These are phyloP conservation scores for Mycosarcoma maydis DNA, from an alignment of 1,284 basidiomycete species.

Conservation along the genomic window DNA sequence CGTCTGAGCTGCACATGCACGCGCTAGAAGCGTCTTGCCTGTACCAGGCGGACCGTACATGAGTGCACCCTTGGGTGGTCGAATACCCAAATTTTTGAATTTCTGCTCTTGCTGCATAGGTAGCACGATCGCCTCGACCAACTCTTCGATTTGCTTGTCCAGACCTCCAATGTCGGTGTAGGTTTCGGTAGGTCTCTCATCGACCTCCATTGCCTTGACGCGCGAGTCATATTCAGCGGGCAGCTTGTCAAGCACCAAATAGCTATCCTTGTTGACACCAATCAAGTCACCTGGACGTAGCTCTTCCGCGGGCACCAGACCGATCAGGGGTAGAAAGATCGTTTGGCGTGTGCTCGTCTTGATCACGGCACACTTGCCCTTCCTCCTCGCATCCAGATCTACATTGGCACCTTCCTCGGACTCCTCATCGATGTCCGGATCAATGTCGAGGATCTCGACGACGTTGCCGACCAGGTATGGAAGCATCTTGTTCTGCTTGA, in stretches of 20 bases:
- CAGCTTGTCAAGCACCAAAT: slow-evolving; percentile 89
- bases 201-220: slow-evolving; percentile 92
- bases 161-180: slow-evolving; percentile 82
- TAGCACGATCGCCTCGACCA: slow-evolving; percentile 81
- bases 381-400: slow-evolving; percentile 90
- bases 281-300: slow-evolving; percentile 92
- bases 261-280: slow-evolving; percentile 99
- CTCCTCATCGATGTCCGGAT: slow-evolving; percentile 85
- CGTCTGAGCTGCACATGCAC: slow-evolving; percentile 86
- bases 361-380: slow-evolving; percentile 97
- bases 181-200: slow-evolving; percentile 80
- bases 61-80: slow-evolving; percentile 79
- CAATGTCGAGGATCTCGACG: slow-evolving; percentile 83
- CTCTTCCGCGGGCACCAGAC: slow-evolving; percentile 89
- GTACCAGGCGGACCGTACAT: slow-evolving; percentile 88
- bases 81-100: slow-evolving; percentile 83
- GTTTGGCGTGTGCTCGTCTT: slow-evolving; percentile 96
- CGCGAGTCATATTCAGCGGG: slow-evolving; percentile 81
- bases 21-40: slow-evolving; percentile 94
- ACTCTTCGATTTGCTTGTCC: slow-evolving; percentile 83
- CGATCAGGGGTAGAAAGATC: slow-evolving; percentile 96
- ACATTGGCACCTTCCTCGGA: slow-evolving; percentile 84
- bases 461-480: slow-evolving; percentile 98
- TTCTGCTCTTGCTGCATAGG: slow-evolving; percentile 84
- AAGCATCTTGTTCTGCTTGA: slow-evolving; percentile 99